Percentiles rank a stretch among this genome's conserved stretches.
Evolutionary conservation across 148 eudicot genomes (phyloP).

Genomic region (Rhododendron kiyosumense): DNA sequence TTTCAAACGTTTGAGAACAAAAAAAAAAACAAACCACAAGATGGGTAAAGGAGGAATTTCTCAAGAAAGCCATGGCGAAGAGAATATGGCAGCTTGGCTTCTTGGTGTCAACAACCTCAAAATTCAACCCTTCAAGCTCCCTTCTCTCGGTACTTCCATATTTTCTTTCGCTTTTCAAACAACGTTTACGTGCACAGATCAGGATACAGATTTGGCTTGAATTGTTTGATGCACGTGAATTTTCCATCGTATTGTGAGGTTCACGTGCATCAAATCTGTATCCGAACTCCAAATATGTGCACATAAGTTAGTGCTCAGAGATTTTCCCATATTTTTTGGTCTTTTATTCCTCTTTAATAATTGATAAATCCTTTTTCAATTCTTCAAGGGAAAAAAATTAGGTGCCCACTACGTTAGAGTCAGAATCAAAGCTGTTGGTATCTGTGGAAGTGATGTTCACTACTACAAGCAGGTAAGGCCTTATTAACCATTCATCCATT

Average conservation of each 20-base stretch:
- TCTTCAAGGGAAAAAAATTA: constrained; percentile 8
- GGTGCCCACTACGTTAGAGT: constrained; percentile 91
- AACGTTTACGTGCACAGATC: not conserved
- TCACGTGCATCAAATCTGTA: not conserved
- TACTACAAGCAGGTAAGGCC: constrained; percentile 73
- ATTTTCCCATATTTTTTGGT: not conserved
- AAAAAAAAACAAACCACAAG: not conserved
- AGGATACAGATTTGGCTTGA: not conserved
- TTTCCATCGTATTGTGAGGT: not conserved
- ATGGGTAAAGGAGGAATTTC: constrained; percentile 73
- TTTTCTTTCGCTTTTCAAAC: not conserved
- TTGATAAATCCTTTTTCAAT: not conserved
- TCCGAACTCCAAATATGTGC: not conserved
- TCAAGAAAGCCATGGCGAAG: constrained; percentile 30
- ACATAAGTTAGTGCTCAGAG: not conserved
- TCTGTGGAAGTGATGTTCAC: constrained; percentile 99
- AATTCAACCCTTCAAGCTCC: constrained; percentile 84
- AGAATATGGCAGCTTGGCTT: constrained; percentile 99
- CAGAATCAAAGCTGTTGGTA: constrained; percentile 96
- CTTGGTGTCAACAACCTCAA: constrained; percentile 68
- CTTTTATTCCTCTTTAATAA: not conserved
- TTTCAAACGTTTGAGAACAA: not conserved
- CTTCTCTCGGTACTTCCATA: constrained; percentile 59
- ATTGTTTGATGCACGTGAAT: not conserved
- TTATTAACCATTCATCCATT: not conserved